phyloP scores from a whole-genome alignment of 1,284 basidiomycete species.

The Porodaedalea pini region DNA sequence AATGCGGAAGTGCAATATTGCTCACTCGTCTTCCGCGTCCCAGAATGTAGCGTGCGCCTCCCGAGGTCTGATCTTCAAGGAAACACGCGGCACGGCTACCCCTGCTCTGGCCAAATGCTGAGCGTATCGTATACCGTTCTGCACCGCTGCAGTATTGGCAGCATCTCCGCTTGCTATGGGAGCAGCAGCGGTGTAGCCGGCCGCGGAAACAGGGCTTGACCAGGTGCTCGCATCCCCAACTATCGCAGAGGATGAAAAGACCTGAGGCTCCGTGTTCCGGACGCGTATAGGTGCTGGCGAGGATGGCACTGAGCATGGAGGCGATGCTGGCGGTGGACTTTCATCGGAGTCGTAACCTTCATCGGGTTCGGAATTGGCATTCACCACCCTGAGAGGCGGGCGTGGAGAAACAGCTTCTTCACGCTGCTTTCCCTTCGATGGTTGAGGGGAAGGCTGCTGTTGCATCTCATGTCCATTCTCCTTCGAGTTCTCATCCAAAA shows the following conservation, averaged over 20 bases:
- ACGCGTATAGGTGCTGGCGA: neutral
- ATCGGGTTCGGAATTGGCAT: neutral
- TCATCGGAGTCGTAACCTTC: neutral
- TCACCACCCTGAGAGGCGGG: neutral
- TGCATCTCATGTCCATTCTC: neutral
- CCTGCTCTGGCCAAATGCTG: neutral
- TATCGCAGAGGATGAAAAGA: neutral
- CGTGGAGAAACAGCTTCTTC: too few species aligned
- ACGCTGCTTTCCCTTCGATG: too few species aligned
- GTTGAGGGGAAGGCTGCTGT: too few species aligned
- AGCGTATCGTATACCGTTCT: too few species aligned
- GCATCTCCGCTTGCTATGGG: too few species aligned
- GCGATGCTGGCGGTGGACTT: neutral
- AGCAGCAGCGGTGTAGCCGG: neutral
- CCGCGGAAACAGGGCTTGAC: neutral
- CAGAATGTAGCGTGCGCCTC: neutral
- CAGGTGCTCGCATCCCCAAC: neutral
- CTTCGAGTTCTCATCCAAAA: neutral
- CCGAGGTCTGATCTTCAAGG: neutral
- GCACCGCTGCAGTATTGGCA: neutral
- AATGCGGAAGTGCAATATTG: neutral
- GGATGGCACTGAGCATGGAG: neutral
- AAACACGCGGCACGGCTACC: neutral
- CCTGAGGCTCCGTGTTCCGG: neutral
- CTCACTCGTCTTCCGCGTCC: slow-evolving; percentile 8